Evolutionary conservation across 257 asterid species (phyloP), one percentile per base, ranked within the genome.

Genomic region (Fraxinus pennsylvanica): DNA sequence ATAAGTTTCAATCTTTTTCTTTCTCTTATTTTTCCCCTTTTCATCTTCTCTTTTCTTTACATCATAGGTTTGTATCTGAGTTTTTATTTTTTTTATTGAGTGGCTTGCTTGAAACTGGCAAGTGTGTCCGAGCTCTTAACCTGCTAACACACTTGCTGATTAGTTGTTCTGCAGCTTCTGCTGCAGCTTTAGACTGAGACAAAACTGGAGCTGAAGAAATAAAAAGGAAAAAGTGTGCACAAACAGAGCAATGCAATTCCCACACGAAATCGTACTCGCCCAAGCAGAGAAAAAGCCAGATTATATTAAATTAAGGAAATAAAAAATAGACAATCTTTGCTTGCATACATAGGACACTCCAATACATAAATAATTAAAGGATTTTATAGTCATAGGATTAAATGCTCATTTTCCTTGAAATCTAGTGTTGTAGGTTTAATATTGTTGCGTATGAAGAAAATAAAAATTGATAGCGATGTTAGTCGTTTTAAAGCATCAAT

Each of bases 91-190:
- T 92, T 59, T 67, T 21, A 65, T 72, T 27, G 71, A 78, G 76
- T 2, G 41, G 35, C 5, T 67, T 36, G 76, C 71, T 73, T 80
- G 79, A 74, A 83, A 79, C 33, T 72, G 73, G 84, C 35, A 72
- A 39, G 81, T 73, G 85, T 65, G 84, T 89, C 87, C 94, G 82
- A 87, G 86, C 82, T 83, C 71, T 83, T 85, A 88, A 73, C 84
- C 90, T 79, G 88, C 85, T 80, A 79, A 75, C 78, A 78, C 72
- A 59, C 83, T 72, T 50, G 81, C 81, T 73, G 82, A 74, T 82
- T 81, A 78, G 85, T 81, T 77, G 84, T 85, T 84, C 84, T 75
- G 89, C 81, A 77, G 91, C 94, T 85, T 84, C 84, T 75, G 89
- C 81, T 78, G 91, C 94, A 89, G 91, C 88, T 87, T 84, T 76